Percentiles rank a stretch among this genome's conserved stretches.
Conservation (phyloP, 1,284 basidiomycete genomes). For the Cutaneotrichosporon cavernicola region DNA sequence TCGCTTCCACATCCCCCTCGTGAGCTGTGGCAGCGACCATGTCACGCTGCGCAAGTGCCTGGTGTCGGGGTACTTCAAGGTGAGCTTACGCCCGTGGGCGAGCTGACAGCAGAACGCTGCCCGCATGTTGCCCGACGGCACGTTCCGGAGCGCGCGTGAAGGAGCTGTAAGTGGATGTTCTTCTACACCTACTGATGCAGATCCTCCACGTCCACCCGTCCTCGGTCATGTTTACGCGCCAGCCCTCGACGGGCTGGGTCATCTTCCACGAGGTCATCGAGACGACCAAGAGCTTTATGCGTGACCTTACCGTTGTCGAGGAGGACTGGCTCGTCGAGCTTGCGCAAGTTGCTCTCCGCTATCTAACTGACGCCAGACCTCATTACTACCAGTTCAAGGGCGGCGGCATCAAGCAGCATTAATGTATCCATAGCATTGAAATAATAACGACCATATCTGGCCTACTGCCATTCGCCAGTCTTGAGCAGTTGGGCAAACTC, state of each 20-base stretch:
- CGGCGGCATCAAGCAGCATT: constrained; percentile 47
- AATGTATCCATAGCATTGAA: neutral
- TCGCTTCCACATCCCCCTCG: constrained; percentile 72
- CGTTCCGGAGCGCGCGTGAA: constrained; percentile 78
- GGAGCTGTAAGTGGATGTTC: constrained; percentile 62
- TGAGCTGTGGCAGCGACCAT: constrained; percentile 81
- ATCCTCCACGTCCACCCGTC: constrained; percentile 85
- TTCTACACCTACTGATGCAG: constrained; percentile 54
- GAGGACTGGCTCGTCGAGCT: constrained; percentile 58
- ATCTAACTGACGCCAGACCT: constrained; percentile 33
- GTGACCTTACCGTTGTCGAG: constrained; percentile 59
- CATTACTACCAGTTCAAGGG: constrained; percentile 51
- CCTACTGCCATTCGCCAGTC: constrained; percentile 75
- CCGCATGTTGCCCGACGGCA: constrained; percentile 81
- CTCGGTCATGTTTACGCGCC: constrained; percentile 90
- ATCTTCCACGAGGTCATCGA: constrained; percentile 94
- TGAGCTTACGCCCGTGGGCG: constrained; percentile 11
- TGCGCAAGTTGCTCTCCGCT: constrained; percentile 44
- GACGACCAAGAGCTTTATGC: constrained; percentile 76
- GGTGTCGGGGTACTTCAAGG: constrained; percentile 84
- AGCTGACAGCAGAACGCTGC: constrained; percentile 66
- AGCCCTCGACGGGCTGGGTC: constrained; percentile 85
- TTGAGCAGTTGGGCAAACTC: constrained; percentile 77
- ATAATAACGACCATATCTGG: neutral
- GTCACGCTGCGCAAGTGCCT: constrained; percentile 77